Evolutionary conservation across 441 rosid species (phyloP), one percentile per base, ranked within the genome.

Genomic region (Pelargonium citronellum): DNA sequence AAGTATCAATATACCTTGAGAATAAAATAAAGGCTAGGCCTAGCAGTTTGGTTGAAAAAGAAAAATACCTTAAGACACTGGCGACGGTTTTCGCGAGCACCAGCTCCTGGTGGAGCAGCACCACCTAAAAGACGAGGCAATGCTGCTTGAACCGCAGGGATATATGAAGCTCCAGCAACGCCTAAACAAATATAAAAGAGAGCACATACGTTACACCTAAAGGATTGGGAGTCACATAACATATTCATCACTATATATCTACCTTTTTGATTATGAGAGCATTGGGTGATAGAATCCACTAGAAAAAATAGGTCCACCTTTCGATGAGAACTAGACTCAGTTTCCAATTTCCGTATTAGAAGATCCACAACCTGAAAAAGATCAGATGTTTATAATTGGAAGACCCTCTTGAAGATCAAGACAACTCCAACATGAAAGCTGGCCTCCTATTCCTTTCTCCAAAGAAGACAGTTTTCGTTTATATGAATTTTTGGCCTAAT

Each of bases 251-350:
- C 65, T 5, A 15, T 24, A 24, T 12, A 61, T 61, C 67, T 72
- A 92, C 99, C 97, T 83, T 87, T 95, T 78, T 83, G 73, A 69
- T 90, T 91, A 77, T 91, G 89, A 77, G 96, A 87, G 76, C 92
- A 88, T 73, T 91, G 99, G 68, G 87, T 82, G 76, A 95, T 91
- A 49, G 99, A 95, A 85, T 95, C 99, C 72, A 95, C 95, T 61
- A 92, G 98, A 75, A 95, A 95, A 82, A 95, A 91, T 73, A 95
- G 76, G 80, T 95, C 99, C 51, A 95, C 96, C 79, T 89, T 88
- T 84, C 81, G 83, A 71, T 86, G 86, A 53, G 93, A 81, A 80
- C 86, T 91, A 68, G 97, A 79, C 79, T 92, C 99, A 16, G 80
- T 73, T 78, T 95, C 98, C 89, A 95, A 82, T 75, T 69, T 80